phyloP scores from a whole-genome alignment of 129 eudicot genomes.

The Chrysanthemum makinoi region DNA sequence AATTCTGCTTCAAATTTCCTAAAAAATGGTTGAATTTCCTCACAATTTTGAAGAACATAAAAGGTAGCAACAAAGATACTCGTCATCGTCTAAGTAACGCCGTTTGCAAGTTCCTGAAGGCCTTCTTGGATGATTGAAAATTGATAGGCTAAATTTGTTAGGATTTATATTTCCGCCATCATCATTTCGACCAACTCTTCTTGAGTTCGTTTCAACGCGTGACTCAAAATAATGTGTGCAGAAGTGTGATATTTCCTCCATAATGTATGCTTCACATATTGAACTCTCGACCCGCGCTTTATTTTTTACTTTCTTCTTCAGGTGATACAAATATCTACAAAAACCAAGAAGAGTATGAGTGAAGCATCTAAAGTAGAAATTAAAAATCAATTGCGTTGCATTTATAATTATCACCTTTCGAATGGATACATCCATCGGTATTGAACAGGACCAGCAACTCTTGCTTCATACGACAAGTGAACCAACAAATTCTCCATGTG shows the following conservation, averaged over 20 bases:
- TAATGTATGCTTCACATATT: constrained; percentile 7
- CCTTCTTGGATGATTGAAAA: background rate
- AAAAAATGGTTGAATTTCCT: background rate
- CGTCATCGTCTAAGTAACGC: constrained; percentile 2
- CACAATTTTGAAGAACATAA: constrained; percentile 1
- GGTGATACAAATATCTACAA: constrained; percentile 6
- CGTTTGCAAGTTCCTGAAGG: constrained; percentile 1
- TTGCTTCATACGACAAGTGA: constrained; percentile 17
- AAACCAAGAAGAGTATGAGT: too few relatives aligned
- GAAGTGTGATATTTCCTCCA: constrained; percentile 11
- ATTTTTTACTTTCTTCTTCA: constrained; percentile 1
- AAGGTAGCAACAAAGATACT: background rate
- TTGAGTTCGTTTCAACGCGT: constrained; percentile 3
- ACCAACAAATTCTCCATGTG: constrained; percentile 20
- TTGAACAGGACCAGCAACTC: constrained; percentile 15
- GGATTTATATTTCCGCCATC: background rate
- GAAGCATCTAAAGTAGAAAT: too few relatives aligned
- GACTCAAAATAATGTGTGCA: constrained; percentile 16
- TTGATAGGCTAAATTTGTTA: background rate
- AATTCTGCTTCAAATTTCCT: constrained; percentile 13
- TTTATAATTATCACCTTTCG: background rate
- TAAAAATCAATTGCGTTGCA: too few relatives aligned
- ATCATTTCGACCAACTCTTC: constrained; percentile 14
- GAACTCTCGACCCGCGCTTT: constrained; percentile 9
- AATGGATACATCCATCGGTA: constrained; percentile 23